A percentile compares a stretch with the other conserved stretches of the same genome.
Conservation (phyloP, 768 basidiomycete species). For the Termitomyces sp. region DNA sequence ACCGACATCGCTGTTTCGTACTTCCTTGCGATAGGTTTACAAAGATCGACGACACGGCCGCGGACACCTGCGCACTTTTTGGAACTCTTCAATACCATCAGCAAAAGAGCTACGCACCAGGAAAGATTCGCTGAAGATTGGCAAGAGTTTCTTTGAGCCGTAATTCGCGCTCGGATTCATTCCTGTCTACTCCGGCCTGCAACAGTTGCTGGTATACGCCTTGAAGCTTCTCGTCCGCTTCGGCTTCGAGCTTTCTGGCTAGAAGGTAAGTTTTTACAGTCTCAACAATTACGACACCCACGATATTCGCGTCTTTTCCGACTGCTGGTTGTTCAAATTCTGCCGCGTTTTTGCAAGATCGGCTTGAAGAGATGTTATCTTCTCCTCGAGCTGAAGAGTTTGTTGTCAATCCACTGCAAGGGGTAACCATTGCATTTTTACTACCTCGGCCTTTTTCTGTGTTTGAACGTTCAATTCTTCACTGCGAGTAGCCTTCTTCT, state of each 20-base stretch:
- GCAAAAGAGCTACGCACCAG: constrained; percentile 41
- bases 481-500: constrained; percentile 48
- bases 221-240: constrained; percentile 88
- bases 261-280: neutral
- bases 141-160: constrained; percentile 82
- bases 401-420: neutral
- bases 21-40: constrained; percentile 89
- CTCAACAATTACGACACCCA: constrained; percentile 29
- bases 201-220: constrained; percentile 78
- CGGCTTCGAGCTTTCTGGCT: constrained; percentile 78
- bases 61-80: constrained; percentile 60
- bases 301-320: constrained; percentile 78
- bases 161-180: constrained; percentile 79
- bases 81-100: neutral
- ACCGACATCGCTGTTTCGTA: constrained; percentile 91
- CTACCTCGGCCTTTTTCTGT: constrained; percentile 55
- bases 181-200: constrained; percentile 85
- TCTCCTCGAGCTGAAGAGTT: constrained; percentile 51
- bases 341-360: constrained; percentile 66
- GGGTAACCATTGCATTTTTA: constrained; percentile 6
- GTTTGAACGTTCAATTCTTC: constrained; percentile 48
- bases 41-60: constrained; percentile 89
- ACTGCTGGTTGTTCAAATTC: constrained; percentile 80
- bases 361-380: constrained; percentile 45
- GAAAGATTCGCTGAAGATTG: constrained; percentile 84